These are phyloP conservation scores for Dactylellina leptospora DNA, from an alignment of 2,329 filamentous ascomycete genomes.

Conservation along the genomic window DNA sequence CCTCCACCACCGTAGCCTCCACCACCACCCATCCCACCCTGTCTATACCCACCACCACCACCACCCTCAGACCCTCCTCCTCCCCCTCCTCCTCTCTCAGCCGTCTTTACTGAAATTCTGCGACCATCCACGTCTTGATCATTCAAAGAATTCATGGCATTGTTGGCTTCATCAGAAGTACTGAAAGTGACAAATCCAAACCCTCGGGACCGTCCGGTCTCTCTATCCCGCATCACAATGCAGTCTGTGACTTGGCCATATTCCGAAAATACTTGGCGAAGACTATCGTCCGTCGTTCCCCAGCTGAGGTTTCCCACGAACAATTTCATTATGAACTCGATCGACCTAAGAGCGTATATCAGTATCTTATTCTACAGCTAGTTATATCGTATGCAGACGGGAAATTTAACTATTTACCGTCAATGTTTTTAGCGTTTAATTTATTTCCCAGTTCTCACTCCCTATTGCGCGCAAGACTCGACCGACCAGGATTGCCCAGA, in stretches of 20 bases:
- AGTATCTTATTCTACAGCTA: too few relatives aligned
- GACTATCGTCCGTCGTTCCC: neutral
- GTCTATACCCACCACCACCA: neutral
- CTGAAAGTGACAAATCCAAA: constrained; percentile 95
- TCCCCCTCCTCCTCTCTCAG: neutral
- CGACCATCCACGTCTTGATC: constrained; percentile 66
- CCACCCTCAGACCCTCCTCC: neutral
- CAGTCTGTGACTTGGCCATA: neutral
- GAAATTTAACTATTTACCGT: too few relatives aligned
- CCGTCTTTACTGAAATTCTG: neutral
- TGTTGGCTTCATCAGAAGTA: constrained; percentile 77
- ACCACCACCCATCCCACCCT: neutral
- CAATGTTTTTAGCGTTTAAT: too few relatives aligned
- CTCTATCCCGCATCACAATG: constrained; percentile 89
- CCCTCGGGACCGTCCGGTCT: constrained; percentile 93
- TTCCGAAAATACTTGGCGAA: neutral
- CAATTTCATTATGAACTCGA: too few relatives aligned
- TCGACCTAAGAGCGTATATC: too few relatives aligned
- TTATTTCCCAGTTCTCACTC: too few relatives aligned
- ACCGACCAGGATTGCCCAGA: too few relatives aligned
- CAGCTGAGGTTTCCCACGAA: constrained; percentile 5
- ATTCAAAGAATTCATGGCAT: constrained; percentile 96
- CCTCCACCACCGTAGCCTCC: neutral
- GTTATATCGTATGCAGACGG: too few relatives aligned
- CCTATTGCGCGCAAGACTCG: too few relatives aligned